Percentiles rank a stretch among this genome's conserved stretches.
Evolutionary conservation across 2,329 filamentous ascomycete genomes (phyloP).

Genomic region (Bipolaris oryzae): DNA sequence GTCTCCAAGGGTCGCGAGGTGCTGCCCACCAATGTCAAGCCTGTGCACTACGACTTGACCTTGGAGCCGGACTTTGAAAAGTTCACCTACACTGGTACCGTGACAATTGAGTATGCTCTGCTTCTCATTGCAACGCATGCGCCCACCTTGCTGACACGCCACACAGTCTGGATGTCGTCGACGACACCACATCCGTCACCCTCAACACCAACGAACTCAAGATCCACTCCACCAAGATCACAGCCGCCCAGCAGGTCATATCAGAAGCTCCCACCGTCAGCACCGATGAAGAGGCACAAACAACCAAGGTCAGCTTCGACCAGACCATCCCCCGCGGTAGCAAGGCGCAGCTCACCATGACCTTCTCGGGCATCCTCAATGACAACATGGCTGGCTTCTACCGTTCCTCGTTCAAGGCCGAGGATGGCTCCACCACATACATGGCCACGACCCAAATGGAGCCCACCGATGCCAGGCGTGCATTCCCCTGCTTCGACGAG

Average conservation of each 20-base stretch:
- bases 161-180: slow-evolving; percentile 73
- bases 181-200: slow-evolving; percentile 83
- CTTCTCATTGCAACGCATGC: background rate
- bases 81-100: slow-evolving; percentile 84
- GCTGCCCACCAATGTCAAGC: slow-evolving; percentile 88
- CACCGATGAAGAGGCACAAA: slow-evolving; percentile 80
- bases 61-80: slow-evolving; percentile 89
- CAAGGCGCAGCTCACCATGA: slow-evolving; percentile 78
- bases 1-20: slow-evolving; percentile 76
- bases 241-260: slow-evolving; percentile 61
- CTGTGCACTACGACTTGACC: slow-evolving; percentile 88
- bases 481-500: slow-evolving; percentile 97
- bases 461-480: slow-evolving; percentile 87
- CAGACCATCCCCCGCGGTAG: slow-evolving; percentile 73
- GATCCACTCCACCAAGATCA: slow-evolving; percentile 75
- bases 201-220: slow-evolving; percentile 88
- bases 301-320: slow-evolving; percentile 79
- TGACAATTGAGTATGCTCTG: slow-evolving; percentile 72
- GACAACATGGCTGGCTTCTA: slow-evolving; percentile 99
- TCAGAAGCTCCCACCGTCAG: slow-evolving; percentile 70
- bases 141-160: slow-evolving; percentile 26
- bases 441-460: slow-evolving; percentile 96
- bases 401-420: slow-evolving; percentile 86
- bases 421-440: slow-evolving; percentile 78
- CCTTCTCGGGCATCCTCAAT: slow-evolving; percentile 80